A percentile compares a stretch with the other conserved stretches of the same genome.
Conservation (phyloP, 2,329 filamentous ascomycete genomes). For the Curvularia lunata region DNA sequence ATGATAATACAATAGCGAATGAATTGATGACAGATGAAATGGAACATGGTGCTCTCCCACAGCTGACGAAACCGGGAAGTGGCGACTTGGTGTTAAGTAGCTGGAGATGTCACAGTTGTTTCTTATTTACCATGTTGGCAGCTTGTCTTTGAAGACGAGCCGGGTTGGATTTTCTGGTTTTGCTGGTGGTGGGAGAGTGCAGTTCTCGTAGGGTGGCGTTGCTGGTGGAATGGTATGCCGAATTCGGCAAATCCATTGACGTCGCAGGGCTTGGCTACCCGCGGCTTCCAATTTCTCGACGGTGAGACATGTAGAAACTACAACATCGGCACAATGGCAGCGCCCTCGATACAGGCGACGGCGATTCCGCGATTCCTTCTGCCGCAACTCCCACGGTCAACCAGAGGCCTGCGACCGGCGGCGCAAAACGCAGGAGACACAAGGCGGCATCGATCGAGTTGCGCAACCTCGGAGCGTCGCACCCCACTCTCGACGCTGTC, state of each 20-base stretch:
- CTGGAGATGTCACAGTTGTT: too few relatives aligned
- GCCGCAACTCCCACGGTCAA: slow-evolving; percentile 46
- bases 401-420: slow-evolving; percentile 33
- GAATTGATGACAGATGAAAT: not conserved
- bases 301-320: slow-evolving; percentile 13
- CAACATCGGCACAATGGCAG: slow-evolving; percentile 37
- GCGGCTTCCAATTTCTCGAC: slow-evolving; percentile 17
- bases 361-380: slow-evolving; percentile 50
- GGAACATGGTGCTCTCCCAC: not conserved
- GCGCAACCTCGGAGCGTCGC: slow-evolving; percentile 23
- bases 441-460: slow-evolving; percentile 22
- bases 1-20: slow-evolving; percentile 8
- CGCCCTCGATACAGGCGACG: slow-evolving; percentile 28
- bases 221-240: slow-evolving; percentile 25
- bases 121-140: too few relatives aligned
- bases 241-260: slow-evolving; percentile 26
- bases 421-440: slow-evolving; percentile 21
- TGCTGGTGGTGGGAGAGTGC: too few relatives aligned
- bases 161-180: too few relatives aligned
- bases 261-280: slow-evolving; percentile 25
- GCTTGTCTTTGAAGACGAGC: too few relatives aligned
- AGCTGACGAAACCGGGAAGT: too few relatives aligned
- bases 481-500: slow-evolving; percentile 14
- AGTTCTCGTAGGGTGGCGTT: not conserved
- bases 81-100: too few relatives aligned